Evolutionary conservation across 768 basidiomycete genomes (phyloP).

Genomic region (Trametes punicea): DNA sequence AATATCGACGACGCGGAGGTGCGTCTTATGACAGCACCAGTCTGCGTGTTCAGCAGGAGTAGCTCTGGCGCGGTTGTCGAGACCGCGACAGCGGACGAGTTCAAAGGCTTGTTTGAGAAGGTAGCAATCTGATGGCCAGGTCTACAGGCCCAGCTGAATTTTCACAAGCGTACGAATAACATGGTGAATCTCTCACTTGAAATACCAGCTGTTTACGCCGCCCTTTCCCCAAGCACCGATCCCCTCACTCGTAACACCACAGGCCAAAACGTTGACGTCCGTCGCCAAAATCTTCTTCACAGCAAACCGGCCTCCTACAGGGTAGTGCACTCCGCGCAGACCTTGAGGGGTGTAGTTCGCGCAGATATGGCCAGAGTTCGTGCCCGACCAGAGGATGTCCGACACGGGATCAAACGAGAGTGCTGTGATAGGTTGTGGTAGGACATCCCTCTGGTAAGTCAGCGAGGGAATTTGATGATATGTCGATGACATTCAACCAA

Average conservation of each 20-base stretch:
- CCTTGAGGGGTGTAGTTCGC: slow-evolving; percentile 66
- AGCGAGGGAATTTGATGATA: slow-evolving; percentile 16
- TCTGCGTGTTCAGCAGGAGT: slow-evolving; percentile 68
- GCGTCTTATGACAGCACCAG: slow-evolving; percentile 61
- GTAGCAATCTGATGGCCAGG: slow-evolving; percentile 35
- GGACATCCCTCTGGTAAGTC: slow-evolving; percentile 19
- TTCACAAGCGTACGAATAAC: not conserved
- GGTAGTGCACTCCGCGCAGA: slow-evolving; percentile 68
- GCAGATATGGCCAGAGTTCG: slow-evolving; percentile 63
- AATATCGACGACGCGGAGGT: slow-evolving; percentile 53
- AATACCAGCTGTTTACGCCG: slow-evolving; percentile 81
- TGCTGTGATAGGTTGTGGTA: slow-evolving; percentile 53
- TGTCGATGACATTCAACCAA: slow-evolving; percentile 16
- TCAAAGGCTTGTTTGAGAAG: slow-evolving; percentile 43
- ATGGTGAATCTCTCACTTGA: slow-evolving; percentile 49
- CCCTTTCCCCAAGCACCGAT: slow-evolving; percentile 83
- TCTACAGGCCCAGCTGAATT: slow-evolving; percentile 25
- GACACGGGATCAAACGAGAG: slow-evolving; percentile 89
- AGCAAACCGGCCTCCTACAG: slow-evolving; percentile 60
- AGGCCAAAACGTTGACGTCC: slow-evolving; percentile 73
- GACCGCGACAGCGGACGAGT: slow-evolving; percentile 56
- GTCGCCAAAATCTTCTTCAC: slow-evolving; percentile 76
- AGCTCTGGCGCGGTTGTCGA: slow-evolving; percentile 61
- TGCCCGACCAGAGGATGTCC: slow-evolving; percentile 86
- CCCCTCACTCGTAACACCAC: slow-evolving; percentile 56